Evolutionary conservation across 306 rosid species (phyloP).

Genomic region (Fragaria iinumae): DNA sequence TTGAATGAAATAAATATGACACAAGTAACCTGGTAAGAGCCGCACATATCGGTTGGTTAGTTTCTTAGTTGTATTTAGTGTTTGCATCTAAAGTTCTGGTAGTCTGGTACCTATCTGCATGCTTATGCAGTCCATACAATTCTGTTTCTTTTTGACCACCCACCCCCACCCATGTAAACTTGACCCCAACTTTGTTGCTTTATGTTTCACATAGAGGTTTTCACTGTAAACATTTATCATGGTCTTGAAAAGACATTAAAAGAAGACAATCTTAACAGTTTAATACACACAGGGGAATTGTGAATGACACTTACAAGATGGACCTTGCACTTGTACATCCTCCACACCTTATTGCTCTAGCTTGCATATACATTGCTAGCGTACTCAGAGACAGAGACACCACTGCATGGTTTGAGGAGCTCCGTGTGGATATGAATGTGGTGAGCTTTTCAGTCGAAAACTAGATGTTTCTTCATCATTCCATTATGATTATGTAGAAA

Average conservation of each 20-base stretch:
- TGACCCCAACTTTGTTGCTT: neutral
- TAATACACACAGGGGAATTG: conserved; percentile 63
- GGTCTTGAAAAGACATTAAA: conserved; percentile 1
- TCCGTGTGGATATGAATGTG: conserved; percentile 88
- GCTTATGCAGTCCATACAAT: neutral
- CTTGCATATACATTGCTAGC: conserved; percentile 88
- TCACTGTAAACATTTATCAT: neutral
- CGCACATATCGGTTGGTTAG: neutral
- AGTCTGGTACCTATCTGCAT: conserved; percentile 4
- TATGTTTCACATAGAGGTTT: neutral
- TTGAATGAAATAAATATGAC: conserved; percentile 73
- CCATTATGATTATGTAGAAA: neutral
- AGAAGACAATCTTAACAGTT: conserved; percentile 13
- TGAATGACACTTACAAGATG: conserved; percentile 96
- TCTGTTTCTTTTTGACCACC: neutral
- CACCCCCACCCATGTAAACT: too few species aligned
- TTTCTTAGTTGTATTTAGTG: neutral
- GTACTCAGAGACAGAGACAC: conserved; percentile 77
- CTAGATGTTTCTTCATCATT: neutral
- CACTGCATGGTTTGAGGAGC: conserved; percentile 94
- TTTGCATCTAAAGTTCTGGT: neutral
- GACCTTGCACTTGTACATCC: conserved; percentile 91
- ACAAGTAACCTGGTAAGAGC: conserved; percentile 74
- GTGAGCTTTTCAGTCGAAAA: conserved; percentile 45
- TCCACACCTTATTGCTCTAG: conserved; percentile 91